Evolutionary conservation across 176 grass and related monocot genomes (phyloP).

Genomic region (Calamus simplicifolius): DNA sequence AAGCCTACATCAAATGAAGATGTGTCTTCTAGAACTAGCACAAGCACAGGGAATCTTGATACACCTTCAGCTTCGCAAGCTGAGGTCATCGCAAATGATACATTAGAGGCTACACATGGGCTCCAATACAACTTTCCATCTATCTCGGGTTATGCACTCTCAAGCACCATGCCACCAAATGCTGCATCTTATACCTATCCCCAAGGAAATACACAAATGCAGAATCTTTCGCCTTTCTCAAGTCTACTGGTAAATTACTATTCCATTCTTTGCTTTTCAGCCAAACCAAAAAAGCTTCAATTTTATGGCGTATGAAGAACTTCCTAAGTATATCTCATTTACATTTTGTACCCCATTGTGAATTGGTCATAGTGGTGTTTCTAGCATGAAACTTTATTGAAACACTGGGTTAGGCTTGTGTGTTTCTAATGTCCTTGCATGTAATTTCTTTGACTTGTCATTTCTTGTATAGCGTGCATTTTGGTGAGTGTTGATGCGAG

Average conservation of each 20-base stretch:
- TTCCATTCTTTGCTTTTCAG: conserved; percentile 1
- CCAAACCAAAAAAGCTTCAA: too few species aligned
- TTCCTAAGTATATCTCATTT: too few species aligned
- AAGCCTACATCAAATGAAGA: conserved; percentile 35
- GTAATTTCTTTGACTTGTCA: too few species aligned
- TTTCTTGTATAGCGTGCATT: too few species aligned
- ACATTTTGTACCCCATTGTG: too few species aligned
- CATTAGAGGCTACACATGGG: conserved; percentile 45
- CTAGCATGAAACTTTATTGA: too few species aligned
- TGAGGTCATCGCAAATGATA: conserved; percentile 48
- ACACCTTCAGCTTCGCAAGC: conserved; percentile 62
- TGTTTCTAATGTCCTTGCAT: too few species aligned
- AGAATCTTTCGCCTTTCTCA: conserved; percentile 73
- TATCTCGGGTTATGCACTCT: conserved; percentile 47
- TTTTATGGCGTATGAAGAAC: too few species aligned
- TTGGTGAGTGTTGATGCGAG: too few species aligned
- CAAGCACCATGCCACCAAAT: conserved; percentile 47
- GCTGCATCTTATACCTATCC: conserved; percentile 41
- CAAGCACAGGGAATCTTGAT: conserved; percentile 49
- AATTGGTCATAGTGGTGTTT: too few species aligned
- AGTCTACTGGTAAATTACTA: conserved; percentile 59
- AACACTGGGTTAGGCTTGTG: too few species aligned
- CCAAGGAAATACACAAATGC: conserved; percentile 65
- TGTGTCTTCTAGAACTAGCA: conserved; percentile 38
- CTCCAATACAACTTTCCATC: conserved; percentile 84